These are phyloP conservation scores for Amphirosellinia nigrospora DNA, from an alignment of 495 filamentous ascomycete species.

Conservation along the genomic window DNA sequence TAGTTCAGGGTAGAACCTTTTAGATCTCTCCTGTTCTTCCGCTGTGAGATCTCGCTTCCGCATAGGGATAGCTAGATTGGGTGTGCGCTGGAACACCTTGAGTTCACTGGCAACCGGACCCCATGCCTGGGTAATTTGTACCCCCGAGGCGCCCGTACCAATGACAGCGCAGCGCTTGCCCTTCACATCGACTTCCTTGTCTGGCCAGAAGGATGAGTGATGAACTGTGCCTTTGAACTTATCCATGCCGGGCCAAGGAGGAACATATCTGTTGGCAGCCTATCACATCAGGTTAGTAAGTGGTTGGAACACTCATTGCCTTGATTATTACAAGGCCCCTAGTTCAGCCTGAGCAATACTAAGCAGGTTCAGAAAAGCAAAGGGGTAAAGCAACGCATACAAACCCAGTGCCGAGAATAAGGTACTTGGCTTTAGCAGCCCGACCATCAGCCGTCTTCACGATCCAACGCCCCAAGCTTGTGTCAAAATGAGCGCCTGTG, in stretches of 20 bases:
- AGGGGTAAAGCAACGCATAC: neutral
- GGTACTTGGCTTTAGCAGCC: slow-evolving; percentile 49
- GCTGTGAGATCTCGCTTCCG: slow-evolving; percentile 46
- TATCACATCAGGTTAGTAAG: neutral
- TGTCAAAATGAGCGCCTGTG: slow-evolving; percentile 53
- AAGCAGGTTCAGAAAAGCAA: neutral
- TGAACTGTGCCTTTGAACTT: slow-evolving; percentile 60
- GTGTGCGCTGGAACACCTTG: slow-evolving; percentile 60
- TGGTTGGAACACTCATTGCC: neutral
- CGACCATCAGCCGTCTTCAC: slow-evolving; percentile 56
- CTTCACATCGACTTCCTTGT: slow-evolving; percentile 51
- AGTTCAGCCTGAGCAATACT: neutral
- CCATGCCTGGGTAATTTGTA: slow-evolving; percentile 61
- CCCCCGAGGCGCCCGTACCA: slow-evolving; percentile 65
- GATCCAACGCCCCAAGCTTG: slow-evolving; percentile 48
- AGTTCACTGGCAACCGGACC: slow-evolving; percentile 45
- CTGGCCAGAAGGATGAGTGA: slow-evolving; percentile 67
- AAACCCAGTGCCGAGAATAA: slow-evolving; percentile 56
- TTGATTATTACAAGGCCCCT: neutral
- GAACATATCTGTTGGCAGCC: slow-evolving; percentile 46
- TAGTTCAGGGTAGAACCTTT: slow-evolving; percentile 51
- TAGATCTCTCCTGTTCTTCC: slow-evolving; percentile 52
- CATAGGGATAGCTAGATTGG: slow-evolving; percentile 60
- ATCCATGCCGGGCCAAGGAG: slow-evolving; percentile 58
- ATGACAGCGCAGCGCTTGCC: slow-evolving; percentile 61